phyloP scores from a whole-genome alignment of 441 rosid species.

The Melastoma candidum region DNA sequence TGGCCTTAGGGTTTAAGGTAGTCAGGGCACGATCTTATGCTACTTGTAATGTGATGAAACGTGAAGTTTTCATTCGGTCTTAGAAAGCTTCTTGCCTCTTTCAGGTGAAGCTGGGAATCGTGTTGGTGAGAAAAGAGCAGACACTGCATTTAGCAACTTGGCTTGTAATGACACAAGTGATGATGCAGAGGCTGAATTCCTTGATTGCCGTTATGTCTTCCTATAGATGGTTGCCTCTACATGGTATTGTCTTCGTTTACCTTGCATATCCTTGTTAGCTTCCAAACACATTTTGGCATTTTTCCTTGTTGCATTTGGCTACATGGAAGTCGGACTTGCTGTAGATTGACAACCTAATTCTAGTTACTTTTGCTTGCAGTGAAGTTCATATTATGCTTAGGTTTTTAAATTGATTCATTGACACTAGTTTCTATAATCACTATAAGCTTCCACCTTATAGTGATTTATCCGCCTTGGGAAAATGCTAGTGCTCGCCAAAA shows the following conservation, averaged over 20 bases:
- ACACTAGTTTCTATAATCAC: not conserved
- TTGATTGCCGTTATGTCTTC: conserved; percentile 40
- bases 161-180: conserved; percentile 39
- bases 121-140: conserved; percentile 24
- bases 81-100: not conserved
- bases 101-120: conserved; percentile 23
- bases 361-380: conserved; percentile 43
- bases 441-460: too few relatives aligned
- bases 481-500: too few relatives aligned
- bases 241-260: conserved; percentile 38
- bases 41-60: not conserved
- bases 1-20: not conserved
- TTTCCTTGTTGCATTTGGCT: not conserved
- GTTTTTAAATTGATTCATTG: conserved; percentile 1
- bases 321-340: conserved; percentile 64
- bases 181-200: conserved; percentile 65
- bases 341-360: conserved; percentile 68
- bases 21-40: not conserved
- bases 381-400: not conserved
- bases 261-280: not conserved
- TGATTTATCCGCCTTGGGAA: too few relatives aligned
- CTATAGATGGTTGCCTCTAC: conserved; percentile 58
- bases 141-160: conserved; percentile 43
- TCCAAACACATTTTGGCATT: conserved; percentile 8
- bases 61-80: not conserved